phyloP scores from a whole-genome alignment of 805 yeast species.

The Allodekkera sacchari region DNA sequence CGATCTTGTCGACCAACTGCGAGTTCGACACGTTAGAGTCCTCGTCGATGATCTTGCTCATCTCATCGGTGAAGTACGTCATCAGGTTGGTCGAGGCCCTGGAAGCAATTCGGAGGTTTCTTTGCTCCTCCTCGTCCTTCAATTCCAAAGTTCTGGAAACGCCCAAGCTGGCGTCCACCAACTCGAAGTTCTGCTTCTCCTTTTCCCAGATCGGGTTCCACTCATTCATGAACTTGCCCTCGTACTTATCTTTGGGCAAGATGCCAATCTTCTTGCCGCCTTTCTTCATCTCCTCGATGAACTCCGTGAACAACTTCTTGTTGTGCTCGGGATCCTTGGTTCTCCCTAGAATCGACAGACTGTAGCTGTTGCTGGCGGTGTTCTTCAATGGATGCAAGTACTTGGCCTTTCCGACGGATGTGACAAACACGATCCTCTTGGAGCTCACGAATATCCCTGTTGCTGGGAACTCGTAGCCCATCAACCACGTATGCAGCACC shows the following conservation, averaged over 20 bases:
- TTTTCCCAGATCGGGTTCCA: constrained; percentile 46
- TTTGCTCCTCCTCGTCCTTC: constrained; percentile 75
- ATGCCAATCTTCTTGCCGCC: constrained; percentile 51
- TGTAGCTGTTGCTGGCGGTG: constrained; percentile 25
- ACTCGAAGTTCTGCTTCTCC: constrained; percentile 28
- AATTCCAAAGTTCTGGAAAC: constrained; percentile 54
- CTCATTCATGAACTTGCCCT: constrained; percentile 78
- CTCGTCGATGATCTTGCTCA: constrained; percentile 82
- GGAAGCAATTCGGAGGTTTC: constrained; percentile 58
- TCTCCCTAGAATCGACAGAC: constrained; percentile 54
- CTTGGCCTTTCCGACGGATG: constrained; percentile 79
- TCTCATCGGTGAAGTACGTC: constrained; percentile 77
- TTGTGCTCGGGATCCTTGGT: constrained; percentile 78
- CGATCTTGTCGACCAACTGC: constrained; percentile 66
- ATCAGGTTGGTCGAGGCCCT: constrained; percentile 72
- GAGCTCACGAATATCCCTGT: constrained; percentile 63
- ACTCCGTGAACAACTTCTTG: constrained; percentile 51
- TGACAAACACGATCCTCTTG: constrained; percentile 54
- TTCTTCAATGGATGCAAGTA: constrained; percentile 55
- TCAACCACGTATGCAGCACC: constrained; percentile 79
- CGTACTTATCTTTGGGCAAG: constrained; percentile 67
- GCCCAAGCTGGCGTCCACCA: constrained; percentile 46
- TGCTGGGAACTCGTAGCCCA: constrained; percentile 95
- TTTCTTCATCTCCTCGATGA: constrained; percentile 38
- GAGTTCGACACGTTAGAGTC: constrained; percentile 69